Percentiles rank a stretch among this genome's conserved stretches.
Evolutionary conservation across 2,329 filamentous ascomycete species (phyloP).

Genomic region (Aspergillus sp.): DNA sequence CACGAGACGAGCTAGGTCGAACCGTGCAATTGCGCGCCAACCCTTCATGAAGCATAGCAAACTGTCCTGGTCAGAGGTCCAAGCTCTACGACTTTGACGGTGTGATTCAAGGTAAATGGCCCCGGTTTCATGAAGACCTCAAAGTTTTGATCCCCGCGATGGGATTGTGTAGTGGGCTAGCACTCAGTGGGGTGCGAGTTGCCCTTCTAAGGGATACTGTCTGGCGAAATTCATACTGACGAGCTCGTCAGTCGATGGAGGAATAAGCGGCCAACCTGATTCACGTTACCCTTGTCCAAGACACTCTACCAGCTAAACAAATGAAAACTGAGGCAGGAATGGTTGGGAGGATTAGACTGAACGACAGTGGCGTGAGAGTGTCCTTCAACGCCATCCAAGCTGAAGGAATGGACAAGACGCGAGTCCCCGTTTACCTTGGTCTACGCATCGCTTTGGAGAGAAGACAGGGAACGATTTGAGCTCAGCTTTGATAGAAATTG

Average conservation of each 20-base stretch:
- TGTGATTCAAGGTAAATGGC: slow-evolving; percentile 34
- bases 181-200: slow-evolving; percentile 56
- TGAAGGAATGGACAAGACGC: slow-evolving; percentile 46
- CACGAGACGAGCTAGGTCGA: neutral
- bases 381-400: slow-evolving; percentile 57
- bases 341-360: slow-evolving; percentile 60
- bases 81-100: slow-evolving; percentile 40
- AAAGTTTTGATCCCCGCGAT: slow-evolving; percentile 28
- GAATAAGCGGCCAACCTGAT: slow-evolving; percentile 7
- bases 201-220: neutral
- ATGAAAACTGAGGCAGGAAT: slow-evolving; percentile 59
- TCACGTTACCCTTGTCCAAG: slow-evolving; percentile 22
- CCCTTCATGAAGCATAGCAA: slow-evolving; percentile 20
- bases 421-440: slow-evolving; percentile 56
- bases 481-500: neutral
- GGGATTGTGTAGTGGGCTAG: slow-evolving; percentile 43
- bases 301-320: slow-evolving; percentile 46
- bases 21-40: neutral
- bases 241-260: slow-evolving; percentile 3
- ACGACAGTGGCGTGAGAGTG: slow-evolving; percentile 53
- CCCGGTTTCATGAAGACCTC: slow-evolving; percentile 33
- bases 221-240: neutral
- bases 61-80: slow-evolving; percentile 48
- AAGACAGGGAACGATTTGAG: neutral
- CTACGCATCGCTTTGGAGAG: slow-evolving; percentile 55